Percentiles rank a stretch among this genome's conserved stretches.
Conservation (phyloP, 176 grass and related monocot species). For the Leersia perrieri region DNA sequence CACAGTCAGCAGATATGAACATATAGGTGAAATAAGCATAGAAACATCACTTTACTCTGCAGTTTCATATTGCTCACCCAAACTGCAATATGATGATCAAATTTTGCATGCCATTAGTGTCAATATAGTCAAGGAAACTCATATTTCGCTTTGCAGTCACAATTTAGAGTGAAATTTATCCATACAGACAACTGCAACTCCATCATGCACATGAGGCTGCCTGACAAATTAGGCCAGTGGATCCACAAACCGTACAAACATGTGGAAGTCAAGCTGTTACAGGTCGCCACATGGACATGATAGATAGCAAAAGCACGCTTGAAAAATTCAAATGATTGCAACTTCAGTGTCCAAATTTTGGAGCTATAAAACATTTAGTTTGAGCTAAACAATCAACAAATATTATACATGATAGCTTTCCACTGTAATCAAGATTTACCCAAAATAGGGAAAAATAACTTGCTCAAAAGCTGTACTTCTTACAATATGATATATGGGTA, state of each 20-base stretch:
- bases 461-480: not conserved
- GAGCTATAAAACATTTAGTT: not conserved
- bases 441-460: not conserved
- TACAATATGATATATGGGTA: constrained; percentile 28
- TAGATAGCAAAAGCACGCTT: not conserved
- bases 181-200: not conserved
- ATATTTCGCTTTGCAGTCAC: not conserved
- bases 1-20: not conserved
- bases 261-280: too few relatives aligned
- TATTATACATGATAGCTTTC: constrained; percentile 11
- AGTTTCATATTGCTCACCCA: constrained; percentile 7
- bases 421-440: not conserved
- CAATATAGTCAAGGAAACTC: not conserved
- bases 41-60: not conserved
- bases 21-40: constrained; percentile 12
- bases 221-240: not conserved
- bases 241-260: too few relatives aligned
- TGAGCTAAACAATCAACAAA: not conserved
- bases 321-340: not conserved
- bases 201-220: not conserved
- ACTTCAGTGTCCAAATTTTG: not conserved
- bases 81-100: not conserved
- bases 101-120: not conserved
- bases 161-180: not conserved
- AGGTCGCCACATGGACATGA: not conserved